Percentiles rank a stretch among this genome's conserved stretches.
Evolutionary conservation across 805 yeast species (phyloP).

Genomic region (Yamadazyma endophytica): DNA sequence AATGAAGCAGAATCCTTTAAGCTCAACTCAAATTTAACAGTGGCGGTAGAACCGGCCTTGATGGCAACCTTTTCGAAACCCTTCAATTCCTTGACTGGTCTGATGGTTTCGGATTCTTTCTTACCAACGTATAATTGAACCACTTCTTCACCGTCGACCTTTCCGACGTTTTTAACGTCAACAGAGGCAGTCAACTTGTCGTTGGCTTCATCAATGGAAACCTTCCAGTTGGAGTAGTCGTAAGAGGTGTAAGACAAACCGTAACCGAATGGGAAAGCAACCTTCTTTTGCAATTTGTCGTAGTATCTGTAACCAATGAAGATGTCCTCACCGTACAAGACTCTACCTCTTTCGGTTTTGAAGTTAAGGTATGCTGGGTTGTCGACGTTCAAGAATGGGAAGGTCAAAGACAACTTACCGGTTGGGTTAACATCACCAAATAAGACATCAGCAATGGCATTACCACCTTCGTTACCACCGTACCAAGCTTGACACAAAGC

Average conservation of each 20-base stretch:
- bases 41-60: constrained; percentile 38
- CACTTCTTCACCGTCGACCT: constrained; percentile 47
- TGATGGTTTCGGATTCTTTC: constrained; percentile 31
- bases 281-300: constrained; percentile 46
- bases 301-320: constrained; percentile 62
- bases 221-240: constrained; percentile 33
- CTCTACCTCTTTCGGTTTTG: constrained; percentile 27
- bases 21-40: constrained; percentile 34
- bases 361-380: constrained; percentile 29
- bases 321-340: constrained; percentile 54
- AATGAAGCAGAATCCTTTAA: constrained; percentile 49
- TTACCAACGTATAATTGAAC: constrained; percentile 51
- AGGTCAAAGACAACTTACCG: constrained; percentile 37
- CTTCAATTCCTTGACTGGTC: constrained; percentile 61
- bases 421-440: constrained; percentile 58
- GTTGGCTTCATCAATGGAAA: constrained; percentile 17
- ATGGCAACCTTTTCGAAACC: constrained; percentile 51
- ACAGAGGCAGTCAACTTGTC: constrained; percentile 32
- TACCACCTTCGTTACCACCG: constrained; percentile 57
- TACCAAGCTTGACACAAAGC: constrained; percentile 30
- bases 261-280: constrained; percentile 58
- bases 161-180: constrained; percentile 47
- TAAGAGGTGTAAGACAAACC: constrained; percentile 60
- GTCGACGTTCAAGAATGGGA: constrained; percentile 21
- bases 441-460: constrained; percentile 54